Conservation (phyloP, 2,329 filamentous ascomycete genomes). For the Chaetomiaceae sp. region DNA sequence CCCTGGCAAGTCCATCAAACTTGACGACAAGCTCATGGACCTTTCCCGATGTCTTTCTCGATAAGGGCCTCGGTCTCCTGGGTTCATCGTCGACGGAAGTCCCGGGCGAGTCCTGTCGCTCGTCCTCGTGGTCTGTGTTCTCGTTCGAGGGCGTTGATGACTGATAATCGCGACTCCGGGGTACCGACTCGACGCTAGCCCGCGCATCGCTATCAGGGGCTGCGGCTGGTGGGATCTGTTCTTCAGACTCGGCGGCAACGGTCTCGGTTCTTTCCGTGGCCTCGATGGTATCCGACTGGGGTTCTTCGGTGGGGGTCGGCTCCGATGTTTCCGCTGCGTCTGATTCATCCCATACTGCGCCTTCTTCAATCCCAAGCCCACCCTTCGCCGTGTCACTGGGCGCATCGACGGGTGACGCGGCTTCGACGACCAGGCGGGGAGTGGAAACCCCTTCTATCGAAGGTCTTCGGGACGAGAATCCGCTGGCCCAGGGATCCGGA, state of each 20-base stretch:
- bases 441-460: constrained; percentile 21
- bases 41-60: constrained; percentile 38
- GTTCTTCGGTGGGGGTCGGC: too few species aligned
- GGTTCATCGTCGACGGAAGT: constrained; percentile 43
- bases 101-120: constrained; percentile 40
- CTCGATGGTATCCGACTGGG: too few species aligned
- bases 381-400: neutral
- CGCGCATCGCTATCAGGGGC: neutral
- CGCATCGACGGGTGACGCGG: constrained; percentile 8
- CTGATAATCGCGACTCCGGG: constrained; percentile 14
- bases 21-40: constrained; percentile 49
- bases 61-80: constrained; percentile 24
- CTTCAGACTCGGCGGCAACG: neutral
- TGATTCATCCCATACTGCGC: constrained; percentile 3
- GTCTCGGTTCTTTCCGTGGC: neutral
- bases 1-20: constrained; percentile 43
- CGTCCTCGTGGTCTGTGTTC: constrained; percentile 31
- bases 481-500: constrained; percentile 41
- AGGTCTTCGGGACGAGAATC: constrained; percentile 29
- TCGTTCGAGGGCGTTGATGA: constrained; percentile 27
- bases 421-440: constrained; percentile 22
- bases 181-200: constrained; percentile 10
- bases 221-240: neutral
- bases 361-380: neutral
- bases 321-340: neutral